Base-by-base conservation (phyloP, 2,329 filamentous ascomycete genomes). In the Hypoxylon sp. region DNA sequence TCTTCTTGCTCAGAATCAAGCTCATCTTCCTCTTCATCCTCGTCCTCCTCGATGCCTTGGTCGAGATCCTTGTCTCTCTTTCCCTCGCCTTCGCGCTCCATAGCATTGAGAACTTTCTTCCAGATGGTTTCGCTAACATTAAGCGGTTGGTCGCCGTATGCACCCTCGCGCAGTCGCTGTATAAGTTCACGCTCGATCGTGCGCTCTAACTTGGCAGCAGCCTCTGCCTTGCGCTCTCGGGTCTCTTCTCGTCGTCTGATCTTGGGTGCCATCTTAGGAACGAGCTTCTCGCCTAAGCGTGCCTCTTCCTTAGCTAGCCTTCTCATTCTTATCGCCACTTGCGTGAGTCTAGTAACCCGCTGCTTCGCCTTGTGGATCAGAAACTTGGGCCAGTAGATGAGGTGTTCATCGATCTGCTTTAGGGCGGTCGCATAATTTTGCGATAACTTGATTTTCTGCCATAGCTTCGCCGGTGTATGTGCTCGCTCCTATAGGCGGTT, bases 321-420 rank as follows among this genome's bases (percentile, higher is more conserved):
- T 74, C 91, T 88, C 86, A 88, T 89, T 71, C 88, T 84, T 70
- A 97, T 96, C 61, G 91, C 90, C 50, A 99, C 95, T 83, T 98
- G 96, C 54, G 93, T 97, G 75, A 99, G 79, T 51, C 96, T 85
- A 8, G 96, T 98, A 46, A 98, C 87, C 65, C 96, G 90, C 82
- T 98, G 96, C 84, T 99, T 99, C 85, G 93, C 96, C 82, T 96
- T 97, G 83, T 97, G 94, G 32, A 93, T 83, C 69, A 97, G 82
- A 77, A 97, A 97, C 79, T 97, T 97, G 59, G 95, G 94, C 85
- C 94, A 98, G 85, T 97, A 98, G 75, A 94, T 91, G 71, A 97
- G 84, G 51, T 91, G 87, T 73, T 92, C 88, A 78, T 97, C 94
- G 71, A 99, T 88, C 78, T 97, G 92, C 72, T 92, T 87, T 25